Evolutionary conservation across 352 stramenopile species (phyloP).

Genomic region (Phytopythium montanum): DNA sequence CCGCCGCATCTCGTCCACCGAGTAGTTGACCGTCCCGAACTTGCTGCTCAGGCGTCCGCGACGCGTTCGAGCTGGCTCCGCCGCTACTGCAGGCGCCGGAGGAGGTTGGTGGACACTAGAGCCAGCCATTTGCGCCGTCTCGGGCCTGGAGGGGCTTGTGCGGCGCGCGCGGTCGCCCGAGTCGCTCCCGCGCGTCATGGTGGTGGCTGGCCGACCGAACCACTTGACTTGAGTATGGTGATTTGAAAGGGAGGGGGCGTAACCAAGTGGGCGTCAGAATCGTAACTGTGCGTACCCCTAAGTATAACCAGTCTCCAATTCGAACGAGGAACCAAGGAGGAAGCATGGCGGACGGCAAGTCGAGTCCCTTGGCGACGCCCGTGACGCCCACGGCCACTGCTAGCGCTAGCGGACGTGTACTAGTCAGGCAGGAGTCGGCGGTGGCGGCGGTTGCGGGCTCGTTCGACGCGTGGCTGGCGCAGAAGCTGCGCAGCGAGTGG

Average conservation of each 20-base stretch:
- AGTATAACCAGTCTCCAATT: too few relatives aligned
- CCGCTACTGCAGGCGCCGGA: neutral
- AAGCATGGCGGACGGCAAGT: too few relatives aligned
- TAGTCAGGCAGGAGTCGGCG: constrained; percentile 11
- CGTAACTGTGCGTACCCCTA: too few relatives aligned
- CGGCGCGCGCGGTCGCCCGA: constrained; percentile 2
- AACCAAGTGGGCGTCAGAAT: too few relatives aligned
- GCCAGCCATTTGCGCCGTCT: neutral
- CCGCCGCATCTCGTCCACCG: constrained; percentile 59
- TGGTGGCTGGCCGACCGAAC: neutral
- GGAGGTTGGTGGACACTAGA: neutral
- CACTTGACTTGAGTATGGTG: constrained; percentile 5
- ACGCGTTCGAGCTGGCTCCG: constrained; percentile 1
- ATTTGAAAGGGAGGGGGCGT: too few relatives aligned
- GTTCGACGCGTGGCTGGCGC: constrained; percentile 67
- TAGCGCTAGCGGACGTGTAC: neutral
- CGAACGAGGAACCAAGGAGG: too few relatives aligned
- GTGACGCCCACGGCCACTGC: neutral
- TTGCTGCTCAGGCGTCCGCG: constrained; percentile 46
- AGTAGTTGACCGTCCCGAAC: constrained; percentile 68
- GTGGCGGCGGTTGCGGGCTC: constrained; percentile 12
- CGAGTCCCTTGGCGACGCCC: constrained; percentile 4
- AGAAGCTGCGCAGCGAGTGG: constrained; percentile 76
- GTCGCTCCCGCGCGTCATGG: constrained; percentile 8
- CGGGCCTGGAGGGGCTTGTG: neutral